Evolutionary conservation across 345 rosid species (phyloP).

Genomic region (Erucastrum elatum): DNA sequence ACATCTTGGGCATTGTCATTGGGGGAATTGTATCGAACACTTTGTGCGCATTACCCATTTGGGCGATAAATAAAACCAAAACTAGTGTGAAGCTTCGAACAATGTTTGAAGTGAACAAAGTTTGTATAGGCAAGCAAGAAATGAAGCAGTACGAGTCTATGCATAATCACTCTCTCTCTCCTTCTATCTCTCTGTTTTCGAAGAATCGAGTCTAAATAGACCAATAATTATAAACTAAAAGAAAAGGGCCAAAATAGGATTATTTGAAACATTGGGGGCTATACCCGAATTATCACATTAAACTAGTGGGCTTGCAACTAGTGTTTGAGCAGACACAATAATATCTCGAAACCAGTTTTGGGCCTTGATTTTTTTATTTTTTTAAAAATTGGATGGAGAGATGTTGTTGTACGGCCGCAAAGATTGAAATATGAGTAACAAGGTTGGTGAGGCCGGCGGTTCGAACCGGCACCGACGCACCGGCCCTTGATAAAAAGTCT

Average conservation of each 20-base stretch:
- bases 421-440: slow-evolving; percentile 25
- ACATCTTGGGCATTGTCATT: background rate
- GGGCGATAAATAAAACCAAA: background rate
- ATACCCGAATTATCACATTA: background rate
- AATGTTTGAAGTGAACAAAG: background rate
- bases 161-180: background rate
- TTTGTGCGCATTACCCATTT: background rate
- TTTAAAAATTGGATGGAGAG: background rate
- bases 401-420: slow-evolving; percentile 16
- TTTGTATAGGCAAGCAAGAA: background rate
- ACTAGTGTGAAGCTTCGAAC: background rate
- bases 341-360: no score
- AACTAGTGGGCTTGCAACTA: slow-evolving; percentile 5
- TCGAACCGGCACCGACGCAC: slow-evolving; percentile 18
- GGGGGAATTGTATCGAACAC: background rate
- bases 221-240: background rate
- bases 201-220: no score
- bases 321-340: no score
- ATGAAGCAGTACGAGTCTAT: background rate
- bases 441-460: slow-evolving; percentile 19
- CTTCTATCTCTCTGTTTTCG: no score
- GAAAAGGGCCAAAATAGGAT: background rate
- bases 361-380: no score
- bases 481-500: slow-evolving; percentile 23
- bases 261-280: background rate